phyloP scores from a whole-genome alignment of 2,329 filamentous ascomycete species.

The Penicillium olsonii region DNA sequence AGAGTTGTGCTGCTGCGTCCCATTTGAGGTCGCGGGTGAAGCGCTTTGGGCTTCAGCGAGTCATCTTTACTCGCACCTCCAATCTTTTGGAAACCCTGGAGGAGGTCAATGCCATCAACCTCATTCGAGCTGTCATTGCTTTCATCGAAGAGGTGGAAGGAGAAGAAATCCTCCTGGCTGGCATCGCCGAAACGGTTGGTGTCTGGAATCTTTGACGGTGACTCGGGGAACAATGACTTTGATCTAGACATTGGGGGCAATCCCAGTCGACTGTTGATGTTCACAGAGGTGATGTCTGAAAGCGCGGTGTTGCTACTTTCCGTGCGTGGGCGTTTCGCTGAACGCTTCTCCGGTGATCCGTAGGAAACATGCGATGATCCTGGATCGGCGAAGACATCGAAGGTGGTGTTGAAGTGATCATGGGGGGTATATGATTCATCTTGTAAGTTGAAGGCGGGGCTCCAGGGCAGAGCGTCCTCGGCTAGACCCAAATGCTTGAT shows the following conservation, averaged over 20 bases:
- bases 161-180: constrained; percentile 48
- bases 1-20: constrained; percentile 37
- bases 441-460: constrained; percentile 54
- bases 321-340: constrained; percentile 52
- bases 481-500: constrained; percentile 49
- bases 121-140: constrained; percentile 45
- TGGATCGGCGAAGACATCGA: constrained; percentile 58
- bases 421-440: constrained; percentile 45
- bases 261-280: constrained; percentile 37
- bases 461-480: constrained; percentile 47
- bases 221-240: constrained; percentile 41
- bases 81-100: constrained; percentile 52
- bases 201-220: constrained; percentile 41
- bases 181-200: constrained; percentile 36
- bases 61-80: constrained; percentile 41
- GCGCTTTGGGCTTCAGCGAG: constrained; percentile 28
- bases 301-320: constrained; percentile 55
- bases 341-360: constrained; percentile 59
- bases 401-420: constrained; percentile 50
- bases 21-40: constrained; percentile 33
- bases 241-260: constrained; percentile 37
- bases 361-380: constrained; percentile 40
- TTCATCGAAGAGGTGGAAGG: constrained; percentile 51
- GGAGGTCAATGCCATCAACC: constrained; percentile 48
- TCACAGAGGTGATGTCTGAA: constrained; percentile 44